Percentiles rank a stretch among this genome's conserved stretches.
phyloP scores from a whole-genome alignment of 495 filamentous ascomycete species.

The Hypoxylon fragiforme region DNA sequence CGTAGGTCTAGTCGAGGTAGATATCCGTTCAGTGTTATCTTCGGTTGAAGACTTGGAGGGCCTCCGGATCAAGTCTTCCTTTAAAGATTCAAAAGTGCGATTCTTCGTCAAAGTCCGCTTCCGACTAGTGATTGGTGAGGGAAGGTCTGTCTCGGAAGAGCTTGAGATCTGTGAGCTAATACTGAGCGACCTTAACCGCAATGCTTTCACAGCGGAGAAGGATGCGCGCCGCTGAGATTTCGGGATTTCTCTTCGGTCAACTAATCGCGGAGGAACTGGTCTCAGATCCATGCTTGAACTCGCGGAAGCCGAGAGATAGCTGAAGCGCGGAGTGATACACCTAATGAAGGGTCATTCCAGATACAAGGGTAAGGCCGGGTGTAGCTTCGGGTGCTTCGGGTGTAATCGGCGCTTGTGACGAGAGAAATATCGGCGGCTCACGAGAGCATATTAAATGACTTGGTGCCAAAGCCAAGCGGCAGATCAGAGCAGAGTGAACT shows the following conservation, averaged over 20 bases:
- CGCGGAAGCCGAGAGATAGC: neutral
- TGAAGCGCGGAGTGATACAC: neutral
- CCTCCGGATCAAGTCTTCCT: constrained; percentile 28
- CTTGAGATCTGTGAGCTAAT: constrained; percentile 37
- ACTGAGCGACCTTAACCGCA: constrained; percentile 34
- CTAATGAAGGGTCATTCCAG: neutral
- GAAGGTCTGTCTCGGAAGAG: constrained; percentile 23
- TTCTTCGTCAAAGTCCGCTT: constrained; percentile 29
- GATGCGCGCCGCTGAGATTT: constrained; percentile 31
- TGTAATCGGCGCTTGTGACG: neutral
- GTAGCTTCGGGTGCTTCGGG: neutral
- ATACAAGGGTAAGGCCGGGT: constrained; percentile 2
- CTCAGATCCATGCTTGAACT: constrained; percentile 31
- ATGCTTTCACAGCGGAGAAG: constrained; percentile 34
- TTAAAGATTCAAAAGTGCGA: constrained; percentile 25
- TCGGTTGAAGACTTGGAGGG: constrained; percentile 35
- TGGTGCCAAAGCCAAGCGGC: neutral
- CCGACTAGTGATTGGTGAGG: constrained; percentile 7
- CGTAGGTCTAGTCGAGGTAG: constrained; percentile 34
- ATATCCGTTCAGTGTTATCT: constrained; percentile 27
- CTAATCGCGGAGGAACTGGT: constrained; percentile 16
- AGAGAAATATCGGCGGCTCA: constrained; percentile 5
- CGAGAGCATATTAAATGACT: neutral
- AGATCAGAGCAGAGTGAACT: neutral
- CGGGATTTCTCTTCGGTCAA: constrained; percentile 16